Evolutionary conservation across 441 rosid genomes (phyloP).

Genomic region (Pelargonium cotyledonis): DNA sequence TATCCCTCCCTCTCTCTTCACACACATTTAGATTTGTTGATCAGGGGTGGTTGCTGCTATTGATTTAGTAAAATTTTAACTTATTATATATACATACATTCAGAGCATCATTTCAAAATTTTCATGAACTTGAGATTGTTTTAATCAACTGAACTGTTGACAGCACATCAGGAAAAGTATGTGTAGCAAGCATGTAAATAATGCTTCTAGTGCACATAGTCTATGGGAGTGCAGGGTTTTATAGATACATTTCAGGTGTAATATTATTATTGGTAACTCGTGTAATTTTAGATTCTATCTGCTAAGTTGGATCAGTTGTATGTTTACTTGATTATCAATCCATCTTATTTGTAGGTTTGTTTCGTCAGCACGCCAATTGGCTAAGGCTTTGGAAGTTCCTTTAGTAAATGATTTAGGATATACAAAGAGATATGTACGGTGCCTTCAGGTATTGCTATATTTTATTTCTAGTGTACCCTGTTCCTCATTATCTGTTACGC

Average conservation of each 20-base stretch:
- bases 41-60: neutral
- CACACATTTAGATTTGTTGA: neutral
- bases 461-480: neutral
- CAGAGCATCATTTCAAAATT: no score
- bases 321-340: conserved; percentile 18
- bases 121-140: neutral
- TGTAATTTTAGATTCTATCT: conserved; percentile 4
- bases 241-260: neutral
- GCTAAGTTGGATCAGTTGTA: neutral
- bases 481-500: neutral
- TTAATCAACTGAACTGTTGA: neutral
- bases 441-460: conserved; percentile 69
- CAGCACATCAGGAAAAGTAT: neutral
- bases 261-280: neutral
- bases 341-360: conserved; percentile 60
- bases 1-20: neutral
- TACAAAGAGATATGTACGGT: conserved; percentile 93
- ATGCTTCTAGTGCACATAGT: neutral
- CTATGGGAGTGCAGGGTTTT: neutral
- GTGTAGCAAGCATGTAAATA: neutral
- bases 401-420: conserved; percentile 97
- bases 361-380: conserved; percentile 93
- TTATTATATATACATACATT: neutral
- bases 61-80: neutral
- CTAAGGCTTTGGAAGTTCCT: conserved; percentile 95